A percentile compares a stretch with the other conserved stretches of the same genome.
Evolutionary conservation across 2,329 filamentous ascomycete species (phyloP).

Genomic region (Alternaria viburni): DNA sequence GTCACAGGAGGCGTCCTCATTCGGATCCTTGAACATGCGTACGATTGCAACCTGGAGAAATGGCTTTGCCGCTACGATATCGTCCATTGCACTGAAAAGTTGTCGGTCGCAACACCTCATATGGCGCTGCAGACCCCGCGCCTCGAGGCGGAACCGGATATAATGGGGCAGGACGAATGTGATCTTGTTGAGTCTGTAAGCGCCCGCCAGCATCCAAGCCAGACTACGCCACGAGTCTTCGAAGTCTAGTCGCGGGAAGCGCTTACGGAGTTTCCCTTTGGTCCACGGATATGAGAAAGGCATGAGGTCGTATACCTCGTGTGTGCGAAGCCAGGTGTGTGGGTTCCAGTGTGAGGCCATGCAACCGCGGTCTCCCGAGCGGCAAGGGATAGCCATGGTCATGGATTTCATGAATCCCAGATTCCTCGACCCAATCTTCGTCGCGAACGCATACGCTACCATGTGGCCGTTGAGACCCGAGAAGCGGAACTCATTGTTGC

Average conservation of each 20-base stretch:
- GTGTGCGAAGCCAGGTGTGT: neutral
- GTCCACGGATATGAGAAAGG: neutral
- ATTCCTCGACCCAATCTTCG: neutral
- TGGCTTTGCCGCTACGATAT: neutral
- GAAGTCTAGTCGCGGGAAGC: neutral
- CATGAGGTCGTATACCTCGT: neutral
- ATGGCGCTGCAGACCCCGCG: neutral
- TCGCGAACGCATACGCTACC: neutral
- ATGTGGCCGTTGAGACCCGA: conserved; percentile 15
- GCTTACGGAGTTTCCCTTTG: neutral
- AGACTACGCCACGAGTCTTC: neutral
- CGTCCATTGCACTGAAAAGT: neutral
- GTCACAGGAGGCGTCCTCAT: neutral
- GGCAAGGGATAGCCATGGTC: neutral
- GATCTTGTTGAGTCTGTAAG: neutral
- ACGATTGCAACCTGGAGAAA: neutral
- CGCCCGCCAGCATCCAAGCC: neutral
- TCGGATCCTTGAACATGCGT: neutral
- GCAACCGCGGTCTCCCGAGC: neutral
- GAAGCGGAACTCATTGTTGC: conserved; percentile 21
- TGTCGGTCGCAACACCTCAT: neutral
- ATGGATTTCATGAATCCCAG: neutral
- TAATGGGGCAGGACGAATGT: neutral
- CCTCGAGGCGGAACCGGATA: neutral
- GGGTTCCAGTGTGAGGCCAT: neutral